phyloP scores from a whole-genome alignment of 495 filamentous ascomycete genomes.

The Podospora pseudocomata region DNA sequence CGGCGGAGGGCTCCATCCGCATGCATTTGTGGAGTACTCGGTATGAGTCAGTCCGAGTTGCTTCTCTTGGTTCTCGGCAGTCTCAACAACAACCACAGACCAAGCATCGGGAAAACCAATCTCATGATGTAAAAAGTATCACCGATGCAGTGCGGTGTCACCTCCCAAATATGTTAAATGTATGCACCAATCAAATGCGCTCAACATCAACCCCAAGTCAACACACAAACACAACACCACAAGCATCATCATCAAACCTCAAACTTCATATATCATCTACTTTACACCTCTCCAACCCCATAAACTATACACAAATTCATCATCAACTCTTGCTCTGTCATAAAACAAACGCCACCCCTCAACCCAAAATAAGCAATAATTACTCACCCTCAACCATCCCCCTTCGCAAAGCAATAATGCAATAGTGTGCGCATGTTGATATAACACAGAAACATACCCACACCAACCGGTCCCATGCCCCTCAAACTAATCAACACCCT shows the following conservation, averaged over 20 bases:
- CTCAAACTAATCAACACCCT: neutral
- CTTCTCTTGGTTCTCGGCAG: neutral
- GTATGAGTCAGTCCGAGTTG: neutral
- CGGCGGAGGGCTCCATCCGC: neutral
- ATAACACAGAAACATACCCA: neutral
- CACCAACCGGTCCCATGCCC: neutral
- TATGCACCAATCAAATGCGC: too few relatives aligned
- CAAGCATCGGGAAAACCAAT: too few relatives aligned
- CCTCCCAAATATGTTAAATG: too few relatives aligned
- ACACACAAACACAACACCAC: neutral
- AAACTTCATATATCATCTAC: conserved; percentile 1
- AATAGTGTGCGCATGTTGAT: neutral
- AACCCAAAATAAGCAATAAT: neutral
- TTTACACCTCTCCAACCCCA: neutral
- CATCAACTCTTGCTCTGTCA: neutral
- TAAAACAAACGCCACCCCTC: neutral
- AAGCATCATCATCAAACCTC: neutral
- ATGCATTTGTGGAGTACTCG: neutral
- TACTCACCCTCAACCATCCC: neutral
- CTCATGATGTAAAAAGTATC: too few relatives aligned
- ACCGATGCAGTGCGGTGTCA: too few relatives aligned
- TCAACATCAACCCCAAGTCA: too few relatives aligned
- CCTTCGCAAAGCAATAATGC: neutral
- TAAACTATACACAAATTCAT: neutral
- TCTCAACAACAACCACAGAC: too few relatives aligned